These are phyloP conservation scores for Glycine latifolia DNA, from an alignment of 306 rosid genomes.

Conservation along the genomic window DNA sequence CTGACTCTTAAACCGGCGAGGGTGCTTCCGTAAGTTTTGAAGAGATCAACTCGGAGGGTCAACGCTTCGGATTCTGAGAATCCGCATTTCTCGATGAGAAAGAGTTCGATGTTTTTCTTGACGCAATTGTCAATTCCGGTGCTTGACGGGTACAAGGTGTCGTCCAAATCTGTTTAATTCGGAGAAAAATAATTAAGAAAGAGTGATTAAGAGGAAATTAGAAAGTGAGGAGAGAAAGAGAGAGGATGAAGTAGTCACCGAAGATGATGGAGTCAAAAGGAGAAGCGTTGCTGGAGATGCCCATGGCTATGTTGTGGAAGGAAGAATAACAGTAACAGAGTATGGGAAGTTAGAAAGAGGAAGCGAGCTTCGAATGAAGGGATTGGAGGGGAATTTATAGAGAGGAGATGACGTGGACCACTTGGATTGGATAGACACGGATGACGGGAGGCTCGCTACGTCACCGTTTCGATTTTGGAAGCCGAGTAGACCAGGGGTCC, in stretches of 20 bases:
- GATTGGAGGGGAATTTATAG: slow-evolving; percentile 32
- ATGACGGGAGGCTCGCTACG: not conserved
- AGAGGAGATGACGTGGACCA: slow-evolving; percentile 5
- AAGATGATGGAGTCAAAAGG: slow-evolving; percentile 64
- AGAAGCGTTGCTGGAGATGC: slow-evolving; percentile 38
- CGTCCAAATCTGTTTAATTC: slow-evolving; percentile 72
- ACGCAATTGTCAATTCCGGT: slow-evolving; percentile 63
- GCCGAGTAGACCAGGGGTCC: slow-evolving; percentile 47
- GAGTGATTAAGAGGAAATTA: no score
- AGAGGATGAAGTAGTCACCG: slow-evolving; percentile 44
- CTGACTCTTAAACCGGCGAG: slow-evolving; percentile 87
- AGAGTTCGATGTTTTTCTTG: slow-evolving; percentile 85
- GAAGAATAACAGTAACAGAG: not conserved
- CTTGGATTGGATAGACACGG: slow-evolving; percentile 38
- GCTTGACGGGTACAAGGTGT: slow-evolving; percentile 74
- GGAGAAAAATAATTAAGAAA: no score
- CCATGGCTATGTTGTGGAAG: slow-evolving; percentile 45
- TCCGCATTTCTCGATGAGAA: slow-evolving; percentile 72
- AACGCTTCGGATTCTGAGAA: slow-evolving; percentile 68
- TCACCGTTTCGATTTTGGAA: slow-evolving; percentile 36
- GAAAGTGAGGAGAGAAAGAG: not conserved
- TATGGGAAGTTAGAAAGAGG: no score
- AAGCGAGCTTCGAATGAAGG: not conserved
- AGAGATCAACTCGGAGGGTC: slow-evolving; percentile 72
- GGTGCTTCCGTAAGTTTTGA: slow-evolving; percentile 87